Conservation (phyloP, 441 rosid genomes). For the Syzygium syzygioides region DNA sequence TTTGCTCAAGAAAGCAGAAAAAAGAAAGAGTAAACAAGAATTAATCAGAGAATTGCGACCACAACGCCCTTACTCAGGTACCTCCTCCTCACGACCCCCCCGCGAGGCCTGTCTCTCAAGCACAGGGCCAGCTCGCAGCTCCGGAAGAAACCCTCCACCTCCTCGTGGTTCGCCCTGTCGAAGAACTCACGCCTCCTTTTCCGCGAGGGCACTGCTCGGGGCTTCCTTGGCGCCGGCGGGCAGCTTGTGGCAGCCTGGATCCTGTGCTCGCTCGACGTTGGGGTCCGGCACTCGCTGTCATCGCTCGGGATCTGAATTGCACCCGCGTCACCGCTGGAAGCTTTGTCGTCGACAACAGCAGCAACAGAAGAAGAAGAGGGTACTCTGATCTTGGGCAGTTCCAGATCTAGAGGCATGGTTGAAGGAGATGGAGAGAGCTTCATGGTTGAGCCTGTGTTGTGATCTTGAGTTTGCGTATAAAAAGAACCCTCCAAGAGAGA, state of each 20-base stretch:
- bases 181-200: not conserved
- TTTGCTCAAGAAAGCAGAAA: not conserved
- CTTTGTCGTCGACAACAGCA: not conserved
- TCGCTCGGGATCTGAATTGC: not conserved
- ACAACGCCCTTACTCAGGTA: not conserved
- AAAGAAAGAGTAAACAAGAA: not conserved
- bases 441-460: not conserved
- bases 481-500: not conserved
- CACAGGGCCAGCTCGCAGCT: not conserved
- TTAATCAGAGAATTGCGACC: not conserved
- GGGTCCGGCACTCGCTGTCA: conserved; percentile 1
- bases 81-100: not conserved
- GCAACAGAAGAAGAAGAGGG: not conserved
- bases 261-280: conserved; percentile 2
- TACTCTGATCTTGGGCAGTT: not conserved
- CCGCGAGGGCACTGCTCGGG: not conserved
- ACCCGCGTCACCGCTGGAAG: not conserved
- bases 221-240: conserved; percentile 8
- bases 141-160: conserved; percentile 11
- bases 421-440: not conserved
- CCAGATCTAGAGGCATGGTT: not conserved
- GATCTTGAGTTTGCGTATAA: not conserved
- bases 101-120: not conserved
- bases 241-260: not conserved
- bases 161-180: conserved; percentile 1